These are phyloP conservation scores for Xylaria telfairii DNA, from an alignment of 495 filamentous ascomycete species.

Conservation along the genomic window DNA sequence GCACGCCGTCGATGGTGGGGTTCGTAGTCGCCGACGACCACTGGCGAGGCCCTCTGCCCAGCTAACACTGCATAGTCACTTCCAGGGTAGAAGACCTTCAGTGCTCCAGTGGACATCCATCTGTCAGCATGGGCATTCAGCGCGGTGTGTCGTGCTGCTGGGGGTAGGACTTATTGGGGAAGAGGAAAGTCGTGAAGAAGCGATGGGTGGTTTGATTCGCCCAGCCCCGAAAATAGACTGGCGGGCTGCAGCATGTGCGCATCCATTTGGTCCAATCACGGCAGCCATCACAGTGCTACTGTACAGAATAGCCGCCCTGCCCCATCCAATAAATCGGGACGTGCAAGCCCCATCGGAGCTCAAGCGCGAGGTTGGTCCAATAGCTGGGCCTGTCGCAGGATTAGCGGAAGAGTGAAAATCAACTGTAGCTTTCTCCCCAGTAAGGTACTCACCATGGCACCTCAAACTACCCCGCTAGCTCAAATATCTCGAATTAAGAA, in stretches of 20 bases:
- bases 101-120: background rate
- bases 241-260: constrained; percentile 15
- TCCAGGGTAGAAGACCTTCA: constrained; percentile 8
- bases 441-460: no score
- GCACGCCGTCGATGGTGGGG: constrained; percentile 33
- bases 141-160: constrained; percentile 15
- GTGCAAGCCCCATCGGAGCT: background rate
- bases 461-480: no score
- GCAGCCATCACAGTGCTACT: constrained; percentile 7
- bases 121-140: background rate
- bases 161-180: background rate
- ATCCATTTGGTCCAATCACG: constrained; percentile 17
- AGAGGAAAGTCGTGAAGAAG: background rate
- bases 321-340: background rate
- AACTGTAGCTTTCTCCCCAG: no score
- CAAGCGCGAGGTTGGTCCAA: constrained; percentile 34
- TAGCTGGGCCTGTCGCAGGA: background rate
- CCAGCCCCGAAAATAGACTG: constrained; percentile 7
- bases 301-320: constrained; percentile 20
- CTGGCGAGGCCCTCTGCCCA: constrained; percentile 12
- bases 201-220: constrained; percentile 9
- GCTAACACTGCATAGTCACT: constrained; percentile 13
- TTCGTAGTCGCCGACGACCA: constrained; percentile 36
- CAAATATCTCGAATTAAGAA: background rate
- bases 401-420: background rate